phyloP scores from a whole-genome alignment of 2,329 filamentous ascomycete species.

The Neofusicoccum ribis region DNA sequence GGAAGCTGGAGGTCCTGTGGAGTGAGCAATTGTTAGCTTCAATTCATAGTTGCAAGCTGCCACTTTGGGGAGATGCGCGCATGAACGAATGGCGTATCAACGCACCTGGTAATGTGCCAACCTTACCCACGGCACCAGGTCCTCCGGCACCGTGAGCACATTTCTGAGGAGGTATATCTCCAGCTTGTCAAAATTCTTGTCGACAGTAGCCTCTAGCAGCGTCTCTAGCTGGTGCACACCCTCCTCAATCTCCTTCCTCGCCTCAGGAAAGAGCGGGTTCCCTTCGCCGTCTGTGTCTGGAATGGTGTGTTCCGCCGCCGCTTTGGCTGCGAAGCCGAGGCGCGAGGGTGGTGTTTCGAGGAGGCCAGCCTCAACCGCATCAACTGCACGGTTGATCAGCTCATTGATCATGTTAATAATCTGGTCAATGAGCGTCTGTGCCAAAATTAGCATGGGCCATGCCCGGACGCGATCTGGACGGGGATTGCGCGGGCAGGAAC shows the following conservation, averaged over 20 bases:
- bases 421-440: constrained; percentile 88
- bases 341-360: constrained; percentile 69
- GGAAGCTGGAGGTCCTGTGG: background rate
- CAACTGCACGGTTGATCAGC: constrained; percentile 84
- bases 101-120: constrained; percentile 81
- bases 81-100: background rate
- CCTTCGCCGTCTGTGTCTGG: constrained; percentile 42
- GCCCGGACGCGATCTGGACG: background rate
- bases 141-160: constrained; percentile 55
- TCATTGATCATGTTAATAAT: constrained; percentile 97
- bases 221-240: constrained; percentile 59
- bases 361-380: constrained; percentile 82
- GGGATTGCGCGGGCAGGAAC: background rate
- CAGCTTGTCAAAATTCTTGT: constrained; percentile 53
- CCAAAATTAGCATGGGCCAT: background rate
- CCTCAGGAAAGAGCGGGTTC: constrained; percentile 48
- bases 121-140: constrained; percentile 74
- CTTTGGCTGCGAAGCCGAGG: constrained; percentile 71
- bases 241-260: constrained; percentile 76
- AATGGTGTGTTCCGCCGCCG: constrained; percentile 47
- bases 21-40: background rate
- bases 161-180: constrained; percentile 86
- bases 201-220: constrained; percentile 50
- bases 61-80: no score
- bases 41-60: background rate